These are phyloP conservation scores for Chrysanthemum seticuspe DNA, from an alignment of 129 eudicot species.

Conservation along the genomic window DNA sequence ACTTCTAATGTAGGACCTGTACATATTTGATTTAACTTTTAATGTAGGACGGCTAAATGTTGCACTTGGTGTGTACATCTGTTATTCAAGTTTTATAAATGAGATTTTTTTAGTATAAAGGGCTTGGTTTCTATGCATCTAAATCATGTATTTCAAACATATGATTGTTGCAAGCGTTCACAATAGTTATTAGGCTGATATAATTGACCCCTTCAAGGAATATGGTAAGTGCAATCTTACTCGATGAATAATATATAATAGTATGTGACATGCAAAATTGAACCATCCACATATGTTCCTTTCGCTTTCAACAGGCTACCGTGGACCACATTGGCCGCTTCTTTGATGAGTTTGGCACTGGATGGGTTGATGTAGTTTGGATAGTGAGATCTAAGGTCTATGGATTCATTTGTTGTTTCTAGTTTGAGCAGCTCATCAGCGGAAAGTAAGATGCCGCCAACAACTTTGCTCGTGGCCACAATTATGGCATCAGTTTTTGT, in stretches of 20 bases:
- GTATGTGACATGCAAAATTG: background rate
- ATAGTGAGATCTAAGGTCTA: too few species aligned
- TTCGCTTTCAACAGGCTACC: slow-evolving; percentile 46
- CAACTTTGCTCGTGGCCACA: too few species aligned
- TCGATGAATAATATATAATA: background rate
- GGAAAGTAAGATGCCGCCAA: too few species aligned
- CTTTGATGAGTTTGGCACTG: slow-evolving; percentile 62
- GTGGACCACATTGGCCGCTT: slow-evolving; percentile 77
- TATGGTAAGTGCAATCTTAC: slow-evolving; percentile 49
- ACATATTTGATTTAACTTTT: too few species aligned
- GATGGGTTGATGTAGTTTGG: slow-evolving; percentile 21
- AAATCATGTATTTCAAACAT: slow-evolving; percentile 69
- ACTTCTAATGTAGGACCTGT: too few species aligned
- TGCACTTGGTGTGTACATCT: slow-evolving; percentile 67
- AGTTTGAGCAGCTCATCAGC: too few species aligned
- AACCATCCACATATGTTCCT: background rate
- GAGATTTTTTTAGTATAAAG: slow-evolving; percentile 1
- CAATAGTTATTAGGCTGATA: slow-evolving; percentile 73
- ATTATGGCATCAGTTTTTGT: too few species aligned
- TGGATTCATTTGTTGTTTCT: too few species aligned
- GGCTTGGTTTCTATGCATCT: slow-evolving; percentile 46
- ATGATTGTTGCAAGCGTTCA: slow-evolving; percentile 33
- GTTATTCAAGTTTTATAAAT: background rate
- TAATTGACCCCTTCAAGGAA: slow-evolving; percentile 74
- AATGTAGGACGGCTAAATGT: slow-evolving; percentile 74